Conservation (phyloP, 768 basidiomycete species). For the Rhodotorula babjevae region DNA sequence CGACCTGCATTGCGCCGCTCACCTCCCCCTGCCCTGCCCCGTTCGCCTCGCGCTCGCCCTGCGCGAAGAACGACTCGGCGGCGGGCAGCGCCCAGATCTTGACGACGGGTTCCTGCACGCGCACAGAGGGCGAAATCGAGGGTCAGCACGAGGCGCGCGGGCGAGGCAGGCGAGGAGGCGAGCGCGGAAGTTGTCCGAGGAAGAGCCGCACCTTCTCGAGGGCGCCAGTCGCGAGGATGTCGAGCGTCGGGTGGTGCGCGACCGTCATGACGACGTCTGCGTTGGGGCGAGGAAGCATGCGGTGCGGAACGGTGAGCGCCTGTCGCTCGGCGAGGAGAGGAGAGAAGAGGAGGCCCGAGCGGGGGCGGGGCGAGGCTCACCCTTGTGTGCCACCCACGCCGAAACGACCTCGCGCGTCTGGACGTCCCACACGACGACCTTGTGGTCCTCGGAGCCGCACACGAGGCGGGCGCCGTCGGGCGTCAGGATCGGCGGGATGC, state of each 20-base stretch:
- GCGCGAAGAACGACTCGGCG: neutral
- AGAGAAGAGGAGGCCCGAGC: neutral
- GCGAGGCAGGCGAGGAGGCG: too few species aligned
- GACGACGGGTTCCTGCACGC: constrained; percentile 22
- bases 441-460: constrained; percentile 79
- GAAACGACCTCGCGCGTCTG: constrained; percentile 66
- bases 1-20: neutral
- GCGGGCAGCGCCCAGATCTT: constrained; percentile 19
- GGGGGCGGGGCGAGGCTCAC: constrained; percentile 47
- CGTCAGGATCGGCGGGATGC: constrained; percentile 31
- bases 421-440: constrained; percentile 83
- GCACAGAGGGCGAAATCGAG: neutral
- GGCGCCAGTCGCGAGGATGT: constrained; percentile 25
- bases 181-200: too few species aligned
- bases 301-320: neutral
- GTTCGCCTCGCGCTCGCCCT: too few species aligned
- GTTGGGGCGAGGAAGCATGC: too few species aligned
- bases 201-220: constrained; percentile 25
- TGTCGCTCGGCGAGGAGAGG: too few species aligned
- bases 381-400: constrained; percentile 71
- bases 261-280: constrained; percentile 29
- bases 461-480: constrained; percentile 61
- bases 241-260: constrained; percentile 18
- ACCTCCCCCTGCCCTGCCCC: too few species aligned
- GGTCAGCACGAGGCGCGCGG: too few species aligned